A percentile compares a stretch with the other conserved stretches of the same genome.
These are phyloP conservation scores for Starmera quercuum DNA, from an alignment of 805 yeast genomes.

Conservation along the genomic window DNA sequence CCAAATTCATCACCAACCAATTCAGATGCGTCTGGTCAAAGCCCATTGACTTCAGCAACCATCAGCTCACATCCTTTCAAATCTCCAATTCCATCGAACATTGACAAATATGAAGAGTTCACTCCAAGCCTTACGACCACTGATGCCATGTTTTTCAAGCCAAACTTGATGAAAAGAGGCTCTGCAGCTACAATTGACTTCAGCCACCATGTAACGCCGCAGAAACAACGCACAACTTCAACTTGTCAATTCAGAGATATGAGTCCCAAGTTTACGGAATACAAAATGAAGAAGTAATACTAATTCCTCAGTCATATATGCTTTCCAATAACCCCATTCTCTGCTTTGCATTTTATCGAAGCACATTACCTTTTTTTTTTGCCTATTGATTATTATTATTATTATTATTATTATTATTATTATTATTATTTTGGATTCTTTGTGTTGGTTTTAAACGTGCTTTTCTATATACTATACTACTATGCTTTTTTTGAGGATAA, in stretches of 20 bases:
- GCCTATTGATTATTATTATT: neutral
- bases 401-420: neutral
- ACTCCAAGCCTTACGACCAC: neutral
- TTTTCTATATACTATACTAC: too few relatives aligned
- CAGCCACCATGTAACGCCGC: neutral
- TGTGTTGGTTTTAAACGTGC: too few relatives aligned
- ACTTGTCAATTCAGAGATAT: too few relatives aligned
- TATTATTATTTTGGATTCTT: neutral
- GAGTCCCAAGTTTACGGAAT: too few relatives aligned
- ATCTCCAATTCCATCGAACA: neutral
- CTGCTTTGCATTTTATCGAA: too few relatives aligned
- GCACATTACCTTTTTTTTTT: too few relatives aligned
- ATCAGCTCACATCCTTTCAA: neutral
- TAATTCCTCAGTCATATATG: too few relatives aligned
- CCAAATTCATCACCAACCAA: constrained; percentile 15
- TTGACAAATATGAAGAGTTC: constrained; percentile 4
- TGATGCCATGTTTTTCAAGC: neutral
- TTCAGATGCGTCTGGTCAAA: constrained; percentile 15
- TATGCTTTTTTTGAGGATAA: too few relatives aligned
- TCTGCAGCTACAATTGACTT: neutral
- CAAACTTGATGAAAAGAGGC: neutral
- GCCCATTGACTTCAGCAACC: constrained; percentile 8
- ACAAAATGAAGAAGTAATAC: too few relatives aligned
- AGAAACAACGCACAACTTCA: neutral
- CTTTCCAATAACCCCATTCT: too few relatives aligned